Evolutionary conservation across 2,329 filamentous ascomycete species (phyloP).

Genomic region (Trichophyton benhamiae): DNA sequence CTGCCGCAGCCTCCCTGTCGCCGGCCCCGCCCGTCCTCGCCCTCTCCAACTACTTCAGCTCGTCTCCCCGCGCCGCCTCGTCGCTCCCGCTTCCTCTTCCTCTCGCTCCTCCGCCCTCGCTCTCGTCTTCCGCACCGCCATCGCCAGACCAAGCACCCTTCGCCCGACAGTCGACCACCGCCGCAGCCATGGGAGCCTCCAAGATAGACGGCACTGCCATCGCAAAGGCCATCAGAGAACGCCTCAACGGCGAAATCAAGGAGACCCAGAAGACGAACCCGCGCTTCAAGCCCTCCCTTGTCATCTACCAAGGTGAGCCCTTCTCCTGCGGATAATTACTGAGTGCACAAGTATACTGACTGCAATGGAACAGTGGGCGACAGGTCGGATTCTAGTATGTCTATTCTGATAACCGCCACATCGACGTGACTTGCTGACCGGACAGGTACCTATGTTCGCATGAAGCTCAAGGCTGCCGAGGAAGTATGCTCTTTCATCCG

Average conservation of each 20-base stretch:
- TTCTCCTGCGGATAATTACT: neutral
- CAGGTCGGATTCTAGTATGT: constrained; percentile 77
- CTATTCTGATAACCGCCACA: neutral
- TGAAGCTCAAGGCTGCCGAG: constrained; percentile 95
- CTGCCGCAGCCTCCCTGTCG: constrained; percentile 6
- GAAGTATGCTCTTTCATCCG: constrained; percentile 47
- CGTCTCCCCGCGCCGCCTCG: constrained; percentile 8
- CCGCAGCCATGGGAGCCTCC: constrained; percentile 62
- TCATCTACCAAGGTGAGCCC: constrained; percentile 78
- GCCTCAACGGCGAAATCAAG: constrained; percentile 66
- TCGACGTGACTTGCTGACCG: constrained; percentile 17
- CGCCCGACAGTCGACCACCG: constrained; percentile 9
- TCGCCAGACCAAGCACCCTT: neutral
- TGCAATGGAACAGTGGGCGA: constrained; percentile 56
- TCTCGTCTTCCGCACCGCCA: neutral
- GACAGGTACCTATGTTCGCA: constrained; percentile 90
- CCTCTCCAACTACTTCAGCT: neutral
- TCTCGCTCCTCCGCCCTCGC: neutral
- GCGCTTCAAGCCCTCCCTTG: constrained; percentile 75
- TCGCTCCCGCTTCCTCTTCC: neutral
- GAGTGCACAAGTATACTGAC: neutral
- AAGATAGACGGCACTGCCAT: constrained; percentile 96
- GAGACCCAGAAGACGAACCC: constrained; percentile 72
- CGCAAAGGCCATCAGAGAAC: constrained; percentile 79
- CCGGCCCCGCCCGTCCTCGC: neutral